Base-by-base conservation (phyloP, 495 filamentous ascomycete genomes). In the Xylaria scruposa region DNA sequence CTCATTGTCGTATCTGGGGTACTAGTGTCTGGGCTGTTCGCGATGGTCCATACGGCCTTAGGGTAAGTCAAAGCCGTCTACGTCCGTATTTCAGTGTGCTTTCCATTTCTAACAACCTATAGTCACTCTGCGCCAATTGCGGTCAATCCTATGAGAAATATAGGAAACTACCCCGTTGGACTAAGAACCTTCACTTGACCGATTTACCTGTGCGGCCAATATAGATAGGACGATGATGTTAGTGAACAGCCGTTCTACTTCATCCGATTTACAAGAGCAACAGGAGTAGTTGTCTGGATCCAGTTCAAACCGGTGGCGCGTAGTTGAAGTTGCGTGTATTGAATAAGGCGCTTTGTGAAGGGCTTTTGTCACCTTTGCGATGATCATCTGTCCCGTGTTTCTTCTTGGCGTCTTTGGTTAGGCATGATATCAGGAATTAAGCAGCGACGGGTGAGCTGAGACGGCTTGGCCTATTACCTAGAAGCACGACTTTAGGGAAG, bases 81-180 rank as follows among this genome's bases (percentile, higher is more conserved):
- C 24, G 29, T 36, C 46, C 19, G 4, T 40, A 1, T 46, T 21
- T 33, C 4, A n/a, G 3, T 53, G 21, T 40, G 47, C 33, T 59
- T 26, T 62, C 9, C 26, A 21, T 54, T 46, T 17, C 70, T 72
- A 70, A 70, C 72, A 59, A 13, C 69, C 38, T 65, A 9, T 54
- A 97, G 95, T 92, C 94, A 29, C 89, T 99, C 26, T 99, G 96
- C 82, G 91, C 92, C 80, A 98, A 97, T 78, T 99, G 96, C 82
- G 95, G 94, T 68, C 91, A 94, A 64, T 83, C 93, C 5, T 97
- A 90, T 76, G 95, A 97, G 77, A 91, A 94, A 66, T 92, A 95
- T 78, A 91, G 93, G 79, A 88, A 91, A 67, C 85, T 96, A 0
- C 94, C 97, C 3, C 90, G 91, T 64, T 97, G 93, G 91, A 90